Evolutionary conservation across 495 filamentous ascomycete species (phyloP), one percentile per base, ranked within the genome.

Genomic region (Cercophora sp.): DNA sequence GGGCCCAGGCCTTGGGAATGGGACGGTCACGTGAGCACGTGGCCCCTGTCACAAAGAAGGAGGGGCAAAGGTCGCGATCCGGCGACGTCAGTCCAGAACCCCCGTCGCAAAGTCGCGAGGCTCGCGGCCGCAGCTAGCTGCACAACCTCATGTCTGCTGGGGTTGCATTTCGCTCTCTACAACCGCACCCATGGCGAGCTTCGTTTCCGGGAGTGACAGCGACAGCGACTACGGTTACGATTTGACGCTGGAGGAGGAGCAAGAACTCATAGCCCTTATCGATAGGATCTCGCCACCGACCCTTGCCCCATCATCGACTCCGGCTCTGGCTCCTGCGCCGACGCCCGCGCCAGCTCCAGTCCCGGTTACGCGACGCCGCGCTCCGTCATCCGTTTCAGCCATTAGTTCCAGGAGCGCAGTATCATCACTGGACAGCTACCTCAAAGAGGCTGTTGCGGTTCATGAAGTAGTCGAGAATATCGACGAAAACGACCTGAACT

Each of bases 181-280:
- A n/a, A n/a, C n/a, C n/a, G n/a, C n/a, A n/a, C n/a, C n/a, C n/a
- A 63, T 63, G 60, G 57, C 60, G 42, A 29, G 49, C 16, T 52
- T 45, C 27, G 40, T 11, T 11, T 61, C 52, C 1, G n/a, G n/a
- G n/a, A n/a, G n/a, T n/a, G 50, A 51, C 34, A 61, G 56, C 47
- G 73, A 75, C 46, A 63, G 42, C 54, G 69, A 71, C 55, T 91
- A 89, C 74, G 85, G 85, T 20, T 88, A 85, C 24, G 84, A 88
- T 50, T 83, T 89, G 54, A 81, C 82, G 0, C 66, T 72, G 9
- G 85, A 84, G 43, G 85, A 89, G 24, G 75, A 77, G 54, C 59
- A 61, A 24, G n/a, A 51, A 3, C 52, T 71, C 22, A 44, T 25
- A 16, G 54, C 52, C 18, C 22, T 59, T 13, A 40, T 51, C 44